A percentile compares a stretch with the other conserved stretches of the same genome.
Conservation (phyloP, 768 basidiomycete genomes). For the Amyloporia xantha region DNA sequence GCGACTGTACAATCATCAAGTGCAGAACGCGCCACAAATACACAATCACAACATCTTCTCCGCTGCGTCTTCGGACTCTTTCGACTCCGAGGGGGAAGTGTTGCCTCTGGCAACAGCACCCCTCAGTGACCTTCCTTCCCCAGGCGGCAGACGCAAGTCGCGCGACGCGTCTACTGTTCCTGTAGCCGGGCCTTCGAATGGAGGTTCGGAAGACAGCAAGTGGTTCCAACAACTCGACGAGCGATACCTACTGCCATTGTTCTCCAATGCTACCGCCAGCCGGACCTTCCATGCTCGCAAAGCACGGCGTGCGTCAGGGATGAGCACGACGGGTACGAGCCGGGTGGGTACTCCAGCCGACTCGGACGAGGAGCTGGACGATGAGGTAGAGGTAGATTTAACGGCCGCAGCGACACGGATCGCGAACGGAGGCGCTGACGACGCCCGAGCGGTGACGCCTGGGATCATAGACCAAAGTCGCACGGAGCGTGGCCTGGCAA, state of each 20-base stretch:
- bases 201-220: slow-evolving; percentile 67
- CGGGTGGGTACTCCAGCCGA: slow-evolving; percentile 26
- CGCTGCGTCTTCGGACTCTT: slow-evolving; percentile 66
- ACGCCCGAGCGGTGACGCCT: slow-evolving; percentile 35
- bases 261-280: slow-evolving; percentile 87
- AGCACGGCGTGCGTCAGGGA: slow-evolving; percentile 40
- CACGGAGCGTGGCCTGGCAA: slow-evolving; percentile 56
- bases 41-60: slow-evolving; percentile 45
- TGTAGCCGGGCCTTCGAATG: background rate
- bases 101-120: slow-evolving; percentile 64
- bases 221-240: slow-evolving; percentile 98
- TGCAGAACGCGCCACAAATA: slow-evolving; percentile 16
- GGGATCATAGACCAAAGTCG: slow-evolving; percentile 42
- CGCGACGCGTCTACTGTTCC: slow-evolving; percentile 8
- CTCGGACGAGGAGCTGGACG: slow-evolving; percentile 34
- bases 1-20: slow-evolving; percentile 57
- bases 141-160: slow-evolving; percentile 9
- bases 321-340: slow-evolving; percentile 22
- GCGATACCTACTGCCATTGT: slow-evolving; percentile 86
- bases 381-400: slow-evolving; percentile 23
- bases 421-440: slow-evolving; percentile 25
- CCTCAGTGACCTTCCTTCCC: background rate
- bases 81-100: slow-evolving; percentile 76
- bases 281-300: slow-evolving; percentile 78
- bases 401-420: slow-evolving; percentile 9